Percentiles rank a stretch among this genome's conserved stretches.
Evolutionary conservation across 306 rosid species (phyloP).

Genomic region (Gleditsia sinensis): DNA sequence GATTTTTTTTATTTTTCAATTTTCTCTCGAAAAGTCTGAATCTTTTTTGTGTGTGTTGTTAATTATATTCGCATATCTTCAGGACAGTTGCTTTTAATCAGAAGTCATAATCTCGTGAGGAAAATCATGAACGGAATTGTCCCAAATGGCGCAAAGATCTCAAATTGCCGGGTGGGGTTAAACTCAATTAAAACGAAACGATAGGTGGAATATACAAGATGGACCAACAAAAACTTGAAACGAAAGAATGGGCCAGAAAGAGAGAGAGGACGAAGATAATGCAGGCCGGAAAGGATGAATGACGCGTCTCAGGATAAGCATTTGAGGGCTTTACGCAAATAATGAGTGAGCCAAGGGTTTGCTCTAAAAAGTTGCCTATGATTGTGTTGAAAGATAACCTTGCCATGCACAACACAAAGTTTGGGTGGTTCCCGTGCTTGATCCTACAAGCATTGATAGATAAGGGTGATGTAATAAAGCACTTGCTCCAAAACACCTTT

Average conservation of each 20-base stretch:
- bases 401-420: slow-evolving; percentile 44
- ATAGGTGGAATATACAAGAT: slow-evolving; percentile 32
- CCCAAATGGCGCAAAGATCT: slow-evolving; percentile 31
- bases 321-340: slow-evolving; percentile 51
- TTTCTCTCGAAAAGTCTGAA: slow-evolving; percentile 12
- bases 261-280: slow-evolving; percentile 13
- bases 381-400: slow-evolving; percentile 41
- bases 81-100: slow-evolving; percentile 21
- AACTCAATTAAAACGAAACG: slow-evolving; percentile 39
- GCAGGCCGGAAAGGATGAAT: slow-evolving; percentile 34
- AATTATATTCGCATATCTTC: slow-evolving; percentile 20
- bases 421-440: slow-evolving; percentile 35
- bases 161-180: slow-evolving; percentile 26
- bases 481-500: slow-evolving; percentile 39
- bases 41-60: slow-evolving; percentile 38
- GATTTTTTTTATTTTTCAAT: not conserved
- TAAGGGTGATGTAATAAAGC: slow-evolving; percentile 51
- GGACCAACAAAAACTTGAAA: slow-evolving; percentile 44
- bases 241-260: slow-evolving; percentile 41
- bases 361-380: slow-evolving; percentile 41
- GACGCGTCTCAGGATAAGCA: slow-evolving; percentile 41
- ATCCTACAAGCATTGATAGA: slow-evolving; percentile 14
- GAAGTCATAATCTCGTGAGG: slow-evolving; percentile 22
- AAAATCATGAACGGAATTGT: slow-evolving; percentile 27
- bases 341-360: slow-evolving; percentile 32